Percentiles rank a stretch among this genome's conserved stretches.
phyloP scores from a whole-genome alignment of 2,329 filamentous ascomycete genomes.

The Penicillium freii region DNA sequence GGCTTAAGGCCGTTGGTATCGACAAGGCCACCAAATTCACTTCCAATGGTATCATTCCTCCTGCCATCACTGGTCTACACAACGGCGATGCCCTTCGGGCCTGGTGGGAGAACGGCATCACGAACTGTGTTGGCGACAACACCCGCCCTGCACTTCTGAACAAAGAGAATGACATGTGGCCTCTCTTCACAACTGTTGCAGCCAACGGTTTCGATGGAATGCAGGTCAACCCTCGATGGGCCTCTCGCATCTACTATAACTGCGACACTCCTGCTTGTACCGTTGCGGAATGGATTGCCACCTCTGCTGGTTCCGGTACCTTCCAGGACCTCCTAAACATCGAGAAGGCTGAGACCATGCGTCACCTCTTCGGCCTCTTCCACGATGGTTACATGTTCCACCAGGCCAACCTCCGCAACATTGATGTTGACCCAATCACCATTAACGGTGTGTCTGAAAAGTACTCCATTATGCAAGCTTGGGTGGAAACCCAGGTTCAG shows the following conservation, averaged over 20 bases:
- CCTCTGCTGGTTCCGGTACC: slow-evolving; percentile 54
- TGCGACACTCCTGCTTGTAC: slow-evolving; percentile 59
- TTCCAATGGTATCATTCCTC: slow-evolving; percentile 57
- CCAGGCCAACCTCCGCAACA: slow-evolving; percentile 59
- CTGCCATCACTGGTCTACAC: slow-evolving; percentile 62
- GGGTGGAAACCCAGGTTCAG: slow-evolving; percentile 55
- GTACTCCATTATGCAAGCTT: slow-evolving; percentile 56
- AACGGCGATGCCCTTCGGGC: slow-evolving; percentile 62
- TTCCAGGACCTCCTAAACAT: slow-evolving; percentile 53
- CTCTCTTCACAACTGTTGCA: slow-evolving; percentile 52
- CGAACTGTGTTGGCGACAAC: slow-evolving; percentile 63
- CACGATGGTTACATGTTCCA: slow-evolving; percentile 64
- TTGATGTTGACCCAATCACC: slow-evolving; percentile 48
- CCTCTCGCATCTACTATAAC: slow-evolving; percentile 64
- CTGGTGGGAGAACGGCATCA: slow-evolving; percentile 60
- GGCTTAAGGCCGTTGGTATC: slow-evolving; percentile 56
- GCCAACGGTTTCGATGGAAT: slow-evolving; percentile 57
- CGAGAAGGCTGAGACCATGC: slow-evolving; percentile 54
- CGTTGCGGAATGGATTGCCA: slow-evolving; percentile 59
- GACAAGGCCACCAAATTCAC: slow-evolving; percentile 50
- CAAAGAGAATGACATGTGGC: slow-evolving; percentile 53
- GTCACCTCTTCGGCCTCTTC: slow-evolving; percentile 57
- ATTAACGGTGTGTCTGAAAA: slow-evolving; percentile 50
- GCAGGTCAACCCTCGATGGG: slow-evolving; percentile 59
- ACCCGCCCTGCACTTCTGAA: slow-evolving; percentile 57